phyloP scores from a whole-genome alignment of 192 early-diverging fungal species.

The Entophlyctis helioformis region DNA sequence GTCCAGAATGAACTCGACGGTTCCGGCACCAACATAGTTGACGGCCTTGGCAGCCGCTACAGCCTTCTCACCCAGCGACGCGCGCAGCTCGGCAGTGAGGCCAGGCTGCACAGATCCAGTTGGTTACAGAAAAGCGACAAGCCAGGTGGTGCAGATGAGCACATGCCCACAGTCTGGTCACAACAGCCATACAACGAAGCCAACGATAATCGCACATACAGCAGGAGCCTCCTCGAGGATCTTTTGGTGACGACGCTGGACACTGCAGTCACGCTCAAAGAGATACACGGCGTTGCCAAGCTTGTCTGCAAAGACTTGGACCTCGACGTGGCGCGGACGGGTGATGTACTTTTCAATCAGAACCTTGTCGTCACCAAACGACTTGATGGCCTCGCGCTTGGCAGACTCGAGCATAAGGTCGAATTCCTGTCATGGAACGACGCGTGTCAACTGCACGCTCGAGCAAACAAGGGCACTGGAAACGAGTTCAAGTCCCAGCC shows the following conservation, averaged over 20 bases:
- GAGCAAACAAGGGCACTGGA: too few relatives aligned
- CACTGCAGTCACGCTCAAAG: constrained; percentile 92
- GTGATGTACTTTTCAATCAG: constrained; percentile 87
- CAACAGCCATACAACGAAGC: too few relatives aligned
- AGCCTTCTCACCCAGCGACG: constrained; percentile 69
- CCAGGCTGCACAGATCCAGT: constrained; percentile 40
- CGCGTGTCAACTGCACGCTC: too few relatives aligned
- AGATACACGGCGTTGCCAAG: constrained; percentile 81
- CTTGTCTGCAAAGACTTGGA: constrained; percentile 89
- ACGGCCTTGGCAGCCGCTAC: constrained; percentile 90
- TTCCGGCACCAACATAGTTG: constrained; percentile 87
- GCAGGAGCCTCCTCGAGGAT: constrained; percentile 94
- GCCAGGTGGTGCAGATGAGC: too few relatives aligned
- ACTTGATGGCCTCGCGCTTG: constrained; percentile 75
- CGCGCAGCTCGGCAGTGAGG: constrained; percentile 58
- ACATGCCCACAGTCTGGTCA: too few relatives aligned
- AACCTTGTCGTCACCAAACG: constrained; percentile 81
- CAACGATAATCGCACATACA: too few relatives aligned
- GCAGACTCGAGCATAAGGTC: constrained; percentile 75
- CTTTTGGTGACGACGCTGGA: constrained; percentile 94
- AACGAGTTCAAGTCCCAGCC: too few relatives aligned
- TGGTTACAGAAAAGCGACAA: too few relatives aligned
- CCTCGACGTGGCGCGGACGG: constrained; percentile 80
- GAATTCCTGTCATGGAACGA: constrained; percentile 75
- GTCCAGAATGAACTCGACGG: constrained; percentile 96